These are phyloP conservation scores for Triticum timopheevii DNA, from an alignment of 176 grass and related monocot species.

Conservation along the genomic window DNA sequence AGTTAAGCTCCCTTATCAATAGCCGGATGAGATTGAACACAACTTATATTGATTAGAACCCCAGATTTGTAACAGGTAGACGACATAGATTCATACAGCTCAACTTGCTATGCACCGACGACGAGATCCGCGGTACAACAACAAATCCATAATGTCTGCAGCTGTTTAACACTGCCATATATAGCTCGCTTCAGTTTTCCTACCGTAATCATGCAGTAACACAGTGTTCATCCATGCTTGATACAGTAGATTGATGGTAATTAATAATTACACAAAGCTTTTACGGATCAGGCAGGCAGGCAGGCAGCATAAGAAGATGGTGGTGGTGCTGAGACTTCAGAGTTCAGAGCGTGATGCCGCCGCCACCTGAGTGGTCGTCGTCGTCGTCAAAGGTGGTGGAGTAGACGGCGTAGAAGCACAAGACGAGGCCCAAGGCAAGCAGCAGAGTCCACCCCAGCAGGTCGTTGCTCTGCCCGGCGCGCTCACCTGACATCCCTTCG, in stretches of 20 bases:
- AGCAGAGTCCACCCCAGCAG: slow-evolving; percentile 49
- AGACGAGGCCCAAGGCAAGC: slow-evolving; percentile 67
- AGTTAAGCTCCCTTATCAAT: too few relatives aligned
- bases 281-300: not conserved
- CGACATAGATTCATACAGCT: too few relatives aligned
- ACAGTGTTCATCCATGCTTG: not conserved
- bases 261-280: too few relatives aligned
- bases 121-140: too few relatives aligned
- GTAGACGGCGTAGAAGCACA: slow-evolving; percentile 6
- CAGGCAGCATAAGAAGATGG: not conserved
- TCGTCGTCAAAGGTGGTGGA: slow-evolving; percentile 78
- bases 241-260: too few relatives aligned
- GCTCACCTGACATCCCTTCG: slow-evolving; percentile 78
- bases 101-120: too few relatives aligned
- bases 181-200: not conserved
- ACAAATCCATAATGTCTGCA: too few relatives aligned
- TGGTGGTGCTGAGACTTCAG: not conserved
- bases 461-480: slow-evolving; percentile 63
- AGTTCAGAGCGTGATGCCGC: slow-evolving; percentile 72
- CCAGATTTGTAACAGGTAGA: too few relatives aligned
- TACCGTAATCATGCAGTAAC: too few relatives aligned
- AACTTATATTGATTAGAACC: too few relatives aligned
- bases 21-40: too few relatives aligned
- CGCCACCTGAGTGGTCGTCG: slow-evolving; percentile 33
- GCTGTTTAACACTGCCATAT: too few relatives aligned